Evolutionary conservation across 2,329 filamentous ascomycete genomes (phyloP), one percentile per base, ranked within the genome.

Genomic region (Amphichorda felina): DNA sequence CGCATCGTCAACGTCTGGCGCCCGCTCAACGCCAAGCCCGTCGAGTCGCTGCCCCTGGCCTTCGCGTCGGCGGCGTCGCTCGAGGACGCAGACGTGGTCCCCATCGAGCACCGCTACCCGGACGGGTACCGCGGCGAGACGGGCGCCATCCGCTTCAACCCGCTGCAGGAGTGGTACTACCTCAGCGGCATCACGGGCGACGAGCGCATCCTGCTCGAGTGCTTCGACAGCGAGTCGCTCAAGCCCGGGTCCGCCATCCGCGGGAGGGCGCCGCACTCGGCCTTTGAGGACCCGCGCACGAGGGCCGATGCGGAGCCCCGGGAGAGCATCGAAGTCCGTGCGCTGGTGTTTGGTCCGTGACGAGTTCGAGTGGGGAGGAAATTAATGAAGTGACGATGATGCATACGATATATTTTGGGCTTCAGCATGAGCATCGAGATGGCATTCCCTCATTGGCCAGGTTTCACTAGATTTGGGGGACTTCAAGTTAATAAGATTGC

Each of bases 1-100:
- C 73, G 86, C 40, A 84, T 94, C 49, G 74, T 94, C 54, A 94
- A 94, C 45, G 79, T 94, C 33, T 94, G 87, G 87, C 70, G 82
- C 0, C 77, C 78, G 13, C 59, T 75, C 8, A 72, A 69, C 55
- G 54, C 57, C 45, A 61, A 63, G 25, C 73, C 79, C 3, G 68
- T 83, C 6, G 73, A 76, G 38, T 70, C 81, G 30, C 73, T 68
- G 45, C 82, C 82, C 2, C 64, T 87, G 1, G 79, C 75, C 0
- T 75, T 85, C 24, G 72, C 81, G 1, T 79, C 80, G 33, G 79
- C 76, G 51, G 60, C 71, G 2, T 70, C 68, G 0, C 70, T 82
- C 1, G 49, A 57, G 1, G 68, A 82, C 34, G 60, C 64, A 0
- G 82, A 88, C 44, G 62, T 91, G 8, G 66, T 88, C 0, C 66